Base-by-base conservation (phyloP, 2,329 filamentous ascomycete genomes). In the Tolypocladium capitatum region DNA sequence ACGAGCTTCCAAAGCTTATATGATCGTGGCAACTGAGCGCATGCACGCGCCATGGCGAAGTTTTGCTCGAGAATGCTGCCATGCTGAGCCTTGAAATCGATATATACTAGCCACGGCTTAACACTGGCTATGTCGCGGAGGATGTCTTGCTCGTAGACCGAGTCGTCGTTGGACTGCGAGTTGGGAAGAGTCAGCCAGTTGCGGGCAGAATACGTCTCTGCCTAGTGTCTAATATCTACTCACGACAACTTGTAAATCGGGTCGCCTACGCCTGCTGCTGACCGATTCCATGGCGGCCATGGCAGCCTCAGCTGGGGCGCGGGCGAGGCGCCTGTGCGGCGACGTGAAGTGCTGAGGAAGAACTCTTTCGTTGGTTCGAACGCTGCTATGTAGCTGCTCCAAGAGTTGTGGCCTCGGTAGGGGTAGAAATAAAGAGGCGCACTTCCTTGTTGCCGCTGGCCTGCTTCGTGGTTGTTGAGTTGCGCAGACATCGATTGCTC, bases 1-100 rank as follows among this genome's bases (percentile, higher is more conserved):
- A 87, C 83, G 80, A 94, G 81, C 69, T 95, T 97, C 92, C 92
- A 98, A 44, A 98, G 74, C 71, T 98, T 98, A 72, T 95, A 98
- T 28, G 91, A 97, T 56, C 92, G 80, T 45, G 92, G 92, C 42
- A 98, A 76, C 58, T 94, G 85, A 53, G 79, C 74, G 66, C 91
- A 96, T 49, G 92, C 91, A 60, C 92, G 81, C 68, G 97, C 92
- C 70, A 97, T 84, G 34, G 89, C 77, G 55, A 79, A 81, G 9
- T 89, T 86, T 68, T 94, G 91, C 69, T 97, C 91, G 47, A 87
- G 80, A 40, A 86, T 62, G 41, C 78, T 86, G 56, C 90, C 91
- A 75, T 94, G 85, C 57, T 88, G 85, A 56, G 81, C 71, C 69
- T 98, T 98, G 75, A 86, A 90, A 55, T 88, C 82, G 63, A 91